Percentiles rank a stretch among this genome's conserved stretches.
These are phyloP conservation scores for Stagonosporopsis tanaceti DNA, from an alignment of 2,329 filamentous ascomycete genomes.

Conservation along the genomic window DNA sequence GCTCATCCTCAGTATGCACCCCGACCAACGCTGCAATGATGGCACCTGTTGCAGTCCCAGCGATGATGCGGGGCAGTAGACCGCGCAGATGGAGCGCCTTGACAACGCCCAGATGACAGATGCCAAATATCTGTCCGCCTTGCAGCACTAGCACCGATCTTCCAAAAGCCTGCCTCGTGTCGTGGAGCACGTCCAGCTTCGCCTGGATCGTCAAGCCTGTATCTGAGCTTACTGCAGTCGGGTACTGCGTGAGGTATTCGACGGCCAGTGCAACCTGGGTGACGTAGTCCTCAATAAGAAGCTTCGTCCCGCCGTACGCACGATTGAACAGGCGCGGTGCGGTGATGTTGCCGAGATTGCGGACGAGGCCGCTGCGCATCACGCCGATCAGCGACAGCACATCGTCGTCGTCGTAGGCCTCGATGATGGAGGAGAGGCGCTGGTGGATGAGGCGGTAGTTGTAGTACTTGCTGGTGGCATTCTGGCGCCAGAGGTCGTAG, in stretches of 20 bases:
- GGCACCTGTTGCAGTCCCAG: slow-evolving; percentile 88
- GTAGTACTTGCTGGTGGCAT: slow-evolving; percentile 81
- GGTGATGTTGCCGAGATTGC: slow-evolving; percentile 92
- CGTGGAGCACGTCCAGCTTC: slow-evolving; percentile 86
- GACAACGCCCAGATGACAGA: slow-evolving; percentile 89
- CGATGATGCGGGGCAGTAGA: slow-evolving; percentile 86
- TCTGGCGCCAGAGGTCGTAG: slow-evolving; percentile 85
- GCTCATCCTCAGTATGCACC: slow-evolving; percentile 84
- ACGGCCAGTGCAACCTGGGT: slow-evolving; percentile 83
- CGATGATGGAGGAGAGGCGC: slow-evolving; percentile 74
- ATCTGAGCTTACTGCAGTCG: slow-evolving; percentile 60
- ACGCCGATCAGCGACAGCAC: slow-evolving; percentile 79
- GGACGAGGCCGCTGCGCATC: slow-evolving; percentile 76
- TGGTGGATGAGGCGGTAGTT: slow-evolving; percentile 85
- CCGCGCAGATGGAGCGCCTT: slow-evolving; percentile 84
- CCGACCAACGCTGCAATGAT: slow-evolving; percentile 88
- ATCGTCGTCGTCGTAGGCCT: slow-evolving; percentile 74
- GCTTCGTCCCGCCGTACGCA: slow-evolving; percentile 87
- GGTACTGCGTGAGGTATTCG: slow-evolving; percentile 74
- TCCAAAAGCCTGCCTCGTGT: slow-evolving; percentile 87
- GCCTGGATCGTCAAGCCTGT: slow-evolving; percentile 72
- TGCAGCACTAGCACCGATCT: slow-evolving; percentile 85
- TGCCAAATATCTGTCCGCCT: slow-evolving; percentile 88
- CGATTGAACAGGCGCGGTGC: slow-evolving; percentile 81
- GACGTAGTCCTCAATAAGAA: slow-evolving; percentile 90